Percentiles rank a stretch among this genome's conserved stretches.
phyloP scores from a whole-genome alignment of 306 rosid species.

The Cyclanthera cordifolia region DNA sequence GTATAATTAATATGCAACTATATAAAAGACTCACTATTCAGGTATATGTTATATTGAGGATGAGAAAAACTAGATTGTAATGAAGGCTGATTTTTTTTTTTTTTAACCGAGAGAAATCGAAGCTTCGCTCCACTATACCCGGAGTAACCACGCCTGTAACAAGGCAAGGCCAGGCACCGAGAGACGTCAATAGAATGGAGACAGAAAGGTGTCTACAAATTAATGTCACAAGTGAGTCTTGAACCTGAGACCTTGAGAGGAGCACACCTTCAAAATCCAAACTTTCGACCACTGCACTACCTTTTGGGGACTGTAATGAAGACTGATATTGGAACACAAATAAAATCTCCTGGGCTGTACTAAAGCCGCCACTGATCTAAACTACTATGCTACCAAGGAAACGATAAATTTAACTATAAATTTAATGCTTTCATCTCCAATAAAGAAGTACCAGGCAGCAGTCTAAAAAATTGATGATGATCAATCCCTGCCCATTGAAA shows the following conservation, averaged over 20 bases:
- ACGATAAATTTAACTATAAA: conserved; percentile 21
- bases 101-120: no score
- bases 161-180: no score
- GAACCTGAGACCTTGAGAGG: no score
- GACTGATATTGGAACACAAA: background rate
- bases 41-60: background rate
- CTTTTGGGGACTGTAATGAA: background rate
- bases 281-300: no score
- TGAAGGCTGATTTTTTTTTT: background rate
- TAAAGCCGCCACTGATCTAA: background rate
- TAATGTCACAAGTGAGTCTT: no score
- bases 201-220: no score
- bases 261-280: no score
- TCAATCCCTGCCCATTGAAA: conserved; percentile 34
- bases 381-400: background rate
- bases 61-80: background rate
- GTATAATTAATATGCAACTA: background rate
- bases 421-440: conserved; percentile 16
- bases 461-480: conserved; percentile 54
- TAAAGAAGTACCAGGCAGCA: conserved; percentile 62
- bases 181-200: no score
- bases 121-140: no score
- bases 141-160: no score
- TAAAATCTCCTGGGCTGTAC: background rate
- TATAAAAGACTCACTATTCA: background rate